Percentiles rank a stretch among this genome's conserved stretches.
Conservation (phyloP, 768 basidiomycete species). For the Boletus eberwhitei region DNA sequence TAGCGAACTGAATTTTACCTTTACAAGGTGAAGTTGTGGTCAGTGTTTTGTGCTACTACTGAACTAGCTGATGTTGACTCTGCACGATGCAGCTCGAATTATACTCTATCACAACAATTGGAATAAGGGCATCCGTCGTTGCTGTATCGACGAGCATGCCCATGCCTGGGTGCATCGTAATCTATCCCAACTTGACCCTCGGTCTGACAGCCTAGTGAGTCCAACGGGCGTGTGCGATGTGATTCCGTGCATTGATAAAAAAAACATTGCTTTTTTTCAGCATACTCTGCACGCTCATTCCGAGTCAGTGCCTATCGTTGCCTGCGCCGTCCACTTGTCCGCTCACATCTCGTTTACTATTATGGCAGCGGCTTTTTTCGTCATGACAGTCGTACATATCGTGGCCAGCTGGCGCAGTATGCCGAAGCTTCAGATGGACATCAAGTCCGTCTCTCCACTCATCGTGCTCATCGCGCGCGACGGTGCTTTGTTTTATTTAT, state of each 20-base stretch:
- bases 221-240: background rate
- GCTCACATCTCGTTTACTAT: background rate
- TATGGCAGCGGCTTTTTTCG: background rate
- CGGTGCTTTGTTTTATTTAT: background rate
- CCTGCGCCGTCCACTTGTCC: background rate
- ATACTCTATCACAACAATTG: background rate
- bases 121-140: background rate
- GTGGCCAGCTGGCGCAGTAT: too few relatives aligned
- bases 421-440: background rate
- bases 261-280: background rate
- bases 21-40: background rate
- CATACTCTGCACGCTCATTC: background rate
- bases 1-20: background rate
- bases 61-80: background rate
- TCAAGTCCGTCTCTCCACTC: background rate
- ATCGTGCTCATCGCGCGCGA: background rate
- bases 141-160: background rate
- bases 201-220: background rate
- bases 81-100: background rate
- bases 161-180: background rate
- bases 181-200: background rate
- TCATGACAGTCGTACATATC: background rate
- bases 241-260: background rate
- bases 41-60: background rate
- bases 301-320: background rate